phyloP scores from a whole-genome alignment of 768 basidiomycete genomes.

The Lanmaoa rubissima region DNA sequence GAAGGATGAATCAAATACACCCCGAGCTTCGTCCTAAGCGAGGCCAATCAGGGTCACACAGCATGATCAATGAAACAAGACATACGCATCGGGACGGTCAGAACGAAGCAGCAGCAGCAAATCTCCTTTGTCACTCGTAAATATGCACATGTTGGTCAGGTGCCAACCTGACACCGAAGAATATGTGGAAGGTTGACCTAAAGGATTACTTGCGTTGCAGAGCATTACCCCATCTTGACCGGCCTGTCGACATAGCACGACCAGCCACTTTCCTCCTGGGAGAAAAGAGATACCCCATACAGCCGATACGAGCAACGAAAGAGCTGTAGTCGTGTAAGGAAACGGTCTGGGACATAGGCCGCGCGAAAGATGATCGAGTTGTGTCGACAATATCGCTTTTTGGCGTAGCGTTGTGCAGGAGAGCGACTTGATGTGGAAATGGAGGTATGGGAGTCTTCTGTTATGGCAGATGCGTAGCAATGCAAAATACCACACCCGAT shows the following conservation, averaged over 20 bases:
- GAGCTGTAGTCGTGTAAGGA: not conserved
- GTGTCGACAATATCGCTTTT: conserved; percentile 3
- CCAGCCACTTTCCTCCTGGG: conserved; percentile 11
- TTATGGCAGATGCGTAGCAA: conserved; percentile 2
- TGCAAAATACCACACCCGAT: conserved; percentile 4
- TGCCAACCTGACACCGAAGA: not conserved
- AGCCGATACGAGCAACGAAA: not conserved
- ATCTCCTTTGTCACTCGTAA: not conserved
- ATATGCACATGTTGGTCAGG: not conserved
- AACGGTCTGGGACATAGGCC: not conserved
- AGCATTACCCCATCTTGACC: conserved; percentile 1
- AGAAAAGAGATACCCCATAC: conserved; percentile 10
- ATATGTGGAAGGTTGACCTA: not conserved
- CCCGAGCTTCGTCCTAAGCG: not conserved
- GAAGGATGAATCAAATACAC: not conserved
- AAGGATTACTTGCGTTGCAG: not conserved
- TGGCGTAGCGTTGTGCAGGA: not conserved
- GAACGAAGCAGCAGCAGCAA: conserved; percentile 4
- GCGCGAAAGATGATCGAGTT: conserved; percentile 3
- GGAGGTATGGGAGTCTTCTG: conserved; percentile 5
- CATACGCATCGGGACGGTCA: not conserved
- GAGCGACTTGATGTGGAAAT: not conserved
- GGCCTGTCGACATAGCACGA: conserved; percentile 2
- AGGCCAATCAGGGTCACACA: not conserved
- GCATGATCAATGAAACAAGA: not conserved